Base-by-base conservation (phyloP, 1,284 basidiomycete species). In the Cryptococcus sp. region DNA sequence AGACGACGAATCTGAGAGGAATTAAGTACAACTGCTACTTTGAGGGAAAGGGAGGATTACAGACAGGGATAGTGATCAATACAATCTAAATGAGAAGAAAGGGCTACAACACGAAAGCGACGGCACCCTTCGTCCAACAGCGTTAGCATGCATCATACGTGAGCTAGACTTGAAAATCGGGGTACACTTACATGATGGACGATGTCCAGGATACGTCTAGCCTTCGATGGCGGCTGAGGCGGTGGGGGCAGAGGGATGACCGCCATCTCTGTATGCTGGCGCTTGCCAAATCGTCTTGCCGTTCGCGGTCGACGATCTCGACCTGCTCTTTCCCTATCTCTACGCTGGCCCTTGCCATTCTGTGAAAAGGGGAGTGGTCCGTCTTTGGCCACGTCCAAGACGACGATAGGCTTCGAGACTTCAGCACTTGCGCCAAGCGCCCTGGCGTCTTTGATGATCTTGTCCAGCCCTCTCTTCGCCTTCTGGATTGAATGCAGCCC, bases 401-500 rank as follows among this genome's bases (percentile, higher is more conserved):
- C 19, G 13, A 35, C 30, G 20, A 47, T 58, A 17, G 45, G 17
- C 22, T 39, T 15, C 10, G 19, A 4, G 19, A 8, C 42, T 22
- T 38, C 35, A 15, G 43, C 38, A 10, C 50, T 58, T 3, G 49
- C 47, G 13, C 52, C 47, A 19, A 59, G 23, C 20, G 30, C 42
- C 43, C 51, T 61, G 17, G 58, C 50, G 19, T 63, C 61, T 11
- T 39, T 16, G 16, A 71, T 55, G n/a, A 68, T 43, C 46, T 60
- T 60, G 57, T 67, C 57, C 25, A 71, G 58, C 17, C 69, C 69
- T 19, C 56, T 54, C 39, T 62, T 64, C 0, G 69, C 69, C 41
- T 64, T 58, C 17, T 46, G 19, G 13, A 71, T 60, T 5, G 59
- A 64, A n/a, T 65, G 52, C 19, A 56, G 46, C n/a, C 61, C 60